Evolutionary conservation across 768 basidiomycete species (phyloP), one percentile per base, ranked within the genome.

Genomic region (Cubamyces lactineus): DNA sequence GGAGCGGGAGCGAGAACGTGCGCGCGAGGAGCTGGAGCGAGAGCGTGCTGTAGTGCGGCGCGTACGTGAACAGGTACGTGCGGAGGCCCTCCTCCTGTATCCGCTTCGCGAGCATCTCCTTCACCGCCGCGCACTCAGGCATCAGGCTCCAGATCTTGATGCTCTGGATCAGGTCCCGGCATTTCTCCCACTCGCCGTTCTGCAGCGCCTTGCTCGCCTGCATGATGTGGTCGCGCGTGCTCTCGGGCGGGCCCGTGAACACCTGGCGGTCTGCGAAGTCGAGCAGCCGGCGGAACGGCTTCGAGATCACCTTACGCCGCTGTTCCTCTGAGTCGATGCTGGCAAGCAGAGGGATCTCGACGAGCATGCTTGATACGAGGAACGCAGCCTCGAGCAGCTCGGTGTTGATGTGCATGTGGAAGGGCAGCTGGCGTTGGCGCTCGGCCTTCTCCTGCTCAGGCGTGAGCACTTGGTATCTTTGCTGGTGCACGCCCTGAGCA

Each of bases 391-490:
- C 97, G 57, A 98, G 80, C 9, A 99, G 82, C 76, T 98, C 97
- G 15, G 97, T 94, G 79, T 98, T 99, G 77, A 98, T 95, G 76
- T 99, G 97, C 91, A 98, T 92, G 76, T 99, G 97, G 88, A 98
- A 99, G 28, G 97, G 97, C 23, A 99, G 82, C 69, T 98, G 94
- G 38, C 97, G 86, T 66, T 94, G 89, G 67, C 95, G 92, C 75
- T 99, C 97, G 2, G 95, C 88, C 72, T 95, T 92, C 74, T 99
- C 97, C 76, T 99, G 97, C 75, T 99, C 97, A 1, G 94, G 94
- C 13, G 90, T 86, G 60, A 96, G 78, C 9, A 86, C 84, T 67
- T 92, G 90, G 81, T 88, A 96, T 38, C 95, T 86, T 69, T 94
- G 92, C 70, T 92, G 90, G 73, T 98, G 96, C 3, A 96, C 90